Conservation (phyloP, 169 alveolate species). For the Plasmodium cynomolgi region DNA sequence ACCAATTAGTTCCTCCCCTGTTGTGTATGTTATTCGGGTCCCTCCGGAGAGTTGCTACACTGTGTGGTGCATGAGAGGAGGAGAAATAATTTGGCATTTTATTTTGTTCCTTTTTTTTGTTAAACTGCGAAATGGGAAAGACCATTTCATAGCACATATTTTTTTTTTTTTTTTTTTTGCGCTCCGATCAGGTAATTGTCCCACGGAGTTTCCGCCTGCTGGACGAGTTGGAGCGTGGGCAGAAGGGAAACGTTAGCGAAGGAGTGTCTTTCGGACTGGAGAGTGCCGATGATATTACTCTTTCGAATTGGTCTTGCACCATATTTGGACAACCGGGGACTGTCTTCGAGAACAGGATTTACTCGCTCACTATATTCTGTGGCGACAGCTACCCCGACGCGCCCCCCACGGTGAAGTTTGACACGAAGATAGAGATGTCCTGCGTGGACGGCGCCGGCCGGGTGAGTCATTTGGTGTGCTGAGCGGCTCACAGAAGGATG, state of each 20-base stretch:
- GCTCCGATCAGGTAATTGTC: conserved; percentile 84
- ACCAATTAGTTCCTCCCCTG: neutral
- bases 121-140: neutral
- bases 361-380: conserved; percentile 93
- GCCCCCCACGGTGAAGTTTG: conserved; percentile 96
- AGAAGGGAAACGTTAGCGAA: conserved; percentile 96
- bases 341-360: conserved; percentile 95
- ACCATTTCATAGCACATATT: neutral
- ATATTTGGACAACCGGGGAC: conserved; percentile 96
- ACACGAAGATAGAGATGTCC: conserved; percentile 92
- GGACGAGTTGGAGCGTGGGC: conserved; percentile 98
- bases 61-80: neutral
- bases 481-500: neutral
- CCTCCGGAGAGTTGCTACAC: neutral
- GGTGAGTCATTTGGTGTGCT: conserved; percentile 76
- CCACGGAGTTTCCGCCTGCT: conserved; percentile 98
- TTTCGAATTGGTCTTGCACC: conserved; percentile 95
- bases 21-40: neutral
- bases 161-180: conserved; percentile 6
- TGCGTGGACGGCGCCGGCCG: conserved; percentile 93
- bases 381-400: conserved; percentile 96
- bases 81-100: neutral
- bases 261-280: conserved; percentile 97
- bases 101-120: neutral
- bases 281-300: conserved; percentile 94